Percentiles rank a stretch among this genome's conserved stretches.
These are phyloP conservation scores for Colletotrichum lupini DNA, from an alignment of 2,329 filamentous ascomycete species.

Conservation along the genomic window DNA sequence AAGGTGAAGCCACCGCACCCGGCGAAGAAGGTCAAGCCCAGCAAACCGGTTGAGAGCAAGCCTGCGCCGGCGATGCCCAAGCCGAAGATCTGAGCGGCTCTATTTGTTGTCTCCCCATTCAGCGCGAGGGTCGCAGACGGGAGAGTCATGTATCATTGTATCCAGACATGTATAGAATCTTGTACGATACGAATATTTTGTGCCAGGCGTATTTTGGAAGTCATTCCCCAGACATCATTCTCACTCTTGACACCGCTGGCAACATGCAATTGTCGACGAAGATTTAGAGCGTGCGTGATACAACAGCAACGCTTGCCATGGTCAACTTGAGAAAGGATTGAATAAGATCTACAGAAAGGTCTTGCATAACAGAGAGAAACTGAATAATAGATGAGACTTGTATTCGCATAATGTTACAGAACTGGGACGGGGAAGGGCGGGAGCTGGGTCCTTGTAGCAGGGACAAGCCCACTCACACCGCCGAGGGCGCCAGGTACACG, in stretches of 20 bases:
- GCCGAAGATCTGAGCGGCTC: conserved; percentile 22
- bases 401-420: conserved; percentile 34
- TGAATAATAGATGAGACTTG: conserved; percentile 16
- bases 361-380: conserved; percentile 19
- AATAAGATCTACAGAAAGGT: not conserved
- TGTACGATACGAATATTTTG: conserved; percentile 32
- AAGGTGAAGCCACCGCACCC: not conserved
- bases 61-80: conserved; percentile 13
- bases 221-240: not conserved
- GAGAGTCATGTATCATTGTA: conserved; percentile 32
- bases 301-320: not conserved
- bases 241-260: not conserved
- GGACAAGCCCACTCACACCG: conserved; percentile 30
- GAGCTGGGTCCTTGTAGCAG: conserved; percentile 26
- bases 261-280: not conserved
- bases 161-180: conserved; percentile 35
- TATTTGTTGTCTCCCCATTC: conserved; percentile 6
- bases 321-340: not conserved
- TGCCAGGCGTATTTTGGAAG: conserved; percentile 4
- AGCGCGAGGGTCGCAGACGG: not conserved
- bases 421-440: conserved; percentile 31
- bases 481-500: conserved; percentile 17
- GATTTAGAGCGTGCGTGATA: not conserved
- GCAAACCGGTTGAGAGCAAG: conserved; percentile 4
- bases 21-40: conserved; percentile 28